Conservation (phyloP, 2,329 filamentous ascomycete genomes). For the Pseudogymnoascus sp. region DNA sequence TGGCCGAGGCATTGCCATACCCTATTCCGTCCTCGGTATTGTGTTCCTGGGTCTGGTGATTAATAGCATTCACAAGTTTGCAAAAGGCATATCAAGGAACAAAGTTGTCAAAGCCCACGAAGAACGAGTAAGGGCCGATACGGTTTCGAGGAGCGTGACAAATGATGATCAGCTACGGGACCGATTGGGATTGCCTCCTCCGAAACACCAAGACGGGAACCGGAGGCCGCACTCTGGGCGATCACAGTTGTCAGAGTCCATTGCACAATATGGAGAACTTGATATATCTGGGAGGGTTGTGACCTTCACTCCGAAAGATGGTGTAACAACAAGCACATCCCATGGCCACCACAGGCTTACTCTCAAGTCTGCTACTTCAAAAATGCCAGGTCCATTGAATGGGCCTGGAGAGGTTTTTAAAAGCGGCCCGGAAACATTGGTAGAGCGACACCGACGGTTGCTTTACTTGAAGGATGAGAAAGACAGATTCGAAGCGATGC, state of each 20-base stretch:
- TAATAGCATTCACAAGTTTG: slow-evolving; percentile 54
- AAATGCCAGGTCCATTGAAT: neutral
- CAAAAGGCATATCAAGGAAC: slow-evolving; percentile 48
- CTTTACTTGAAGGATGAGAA: slow-evolving; percentile 49
- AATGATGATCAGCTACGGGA: slow-evolving; percentile 40
- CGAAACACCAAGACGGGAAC: slow-evolving; percentile 8
- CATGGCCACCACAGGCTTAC: neutral
- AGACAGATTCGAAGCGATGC: slow-evolving; percentile 58
- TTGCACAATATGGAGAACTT: slow-evolving; percentile 27
- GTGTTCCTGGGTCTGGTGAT: slow-evolving; percentile 63
- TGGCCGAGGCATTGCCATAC: slow-evolving; percentile 53
- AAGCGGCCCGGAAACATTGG: neutral
- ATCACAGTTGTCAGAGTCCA: neutral
- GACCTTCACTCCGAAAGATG: slow-evolving; percentile 12
- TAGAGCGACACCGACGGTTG: slow-evolving; percentile 32
- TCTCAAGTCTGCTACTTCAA: neutral
- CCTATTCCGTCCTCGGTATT: slow-evolving; percentile 60
- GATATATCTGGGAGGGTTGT: slow-evolving; percentile 28
- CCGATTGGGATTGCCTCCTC: slow-evolving; percentile 29
- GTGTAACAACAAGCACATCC: neutral
- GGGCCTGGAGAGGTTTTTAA: neutral
- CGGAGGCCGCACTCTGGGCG: slow-evolving; percentile 15
- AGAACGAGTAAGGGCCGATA: slow-evolving; percentile 44
- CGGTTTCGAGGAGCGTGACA: slow-evolving; percentile 45
- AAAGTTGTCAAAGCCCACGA: slow-evolving; percentile 55